Evolutionary conservation across 257 asterid species (phyloP), one percentile per base, ranked within the genome.

Genomic region (Gardenia jasminoides): DNA sequence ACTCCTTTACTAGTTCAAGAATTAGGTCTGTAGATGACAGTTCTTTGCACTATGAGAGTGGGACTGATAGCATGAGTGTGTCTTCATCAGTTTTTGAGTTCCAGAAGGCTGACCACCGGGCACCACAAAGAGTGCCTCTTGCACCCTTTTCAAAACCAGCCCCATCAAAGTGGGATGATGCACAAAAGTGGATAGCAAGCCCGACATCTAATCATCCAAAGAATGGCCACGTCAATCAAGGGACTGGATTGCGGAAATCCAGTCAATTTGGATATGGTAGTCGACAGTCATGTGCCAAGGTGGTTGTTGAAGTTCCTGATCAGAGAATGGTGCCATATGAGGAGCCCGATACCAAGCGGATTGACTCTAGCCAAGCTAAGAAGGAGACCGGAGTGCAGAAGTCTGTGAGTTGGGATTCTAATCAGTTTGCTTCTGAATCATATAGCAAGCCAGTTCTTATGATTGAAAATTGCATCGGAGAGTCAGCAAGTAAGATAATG

Each of bases 161-260:
- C 4, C 88, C 86, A 11, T 85, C 88, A n/a, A 85, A 85, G 69
- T 85, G 88, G 88, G 86, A 85, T 41, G 88, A 85, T 82, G 88
- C 86, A 5, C 88, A 85, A 78, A 85, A 85, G 76, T 85, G 88
- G 88, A 82, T 82, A 73, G 88, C 86, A 36, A 85, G 88, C 84
- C 88, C 88, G 22, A 85, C 86, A 33, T 73, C 82, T 59, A 83
- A 76, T 79, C 54, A 77, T 50, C 62, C 66, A 0, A 83, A 78
- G 62, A 79, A 69, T 64, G 79, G 80, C 41, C 86, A 48, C 56
- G 82, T 67, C 52, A 79, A 68, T 68, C 87, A 86, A 76, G 84
- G 83, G 44, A 74, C 67, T 80, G 89, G 86, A 70, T 73, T 82
- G 47, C 85, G 83, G 31, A 86, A 79, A 76, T 52, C 56, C 67